A percentile compares a stretch with the other conserved stretches of the same genome.
Evolutionary conservation across 345 rosid species (phyloP).

Genomic region (Heritiera fomes): DNA sequence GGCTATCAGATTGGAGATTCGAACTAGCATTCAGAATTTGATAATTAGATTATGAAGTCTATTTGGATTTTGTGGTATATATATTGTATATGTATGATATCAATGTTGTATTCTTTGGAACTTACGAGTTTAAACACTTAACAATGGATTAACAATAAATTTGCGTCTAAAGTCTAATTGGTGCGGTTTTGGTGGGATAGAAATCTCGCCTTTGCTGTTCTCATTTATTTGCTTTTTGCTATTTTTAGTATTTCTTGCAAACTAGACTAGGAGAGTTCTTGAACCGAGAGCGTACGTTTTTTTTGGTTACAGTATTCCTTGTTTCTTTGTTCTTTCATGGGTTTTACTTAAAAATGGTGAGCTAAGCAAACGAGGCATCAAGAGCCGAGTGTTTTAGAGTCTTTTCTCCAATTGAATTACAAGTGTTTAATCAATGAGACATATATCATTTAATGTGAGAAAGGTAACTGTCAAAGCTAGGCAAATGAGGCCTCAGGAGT

Average conservation of each 20-base stretch:
- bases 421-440: neutral
- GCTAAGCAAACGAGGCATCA: too few relatives aligned
- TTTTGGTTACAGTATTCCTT: neutral
- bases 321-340: neutral
- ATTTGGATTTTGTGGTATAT: constrained; percentile 30
- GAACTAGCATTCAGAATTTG: constrained; percentile 19
- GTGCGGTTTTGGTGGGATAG: neutral
- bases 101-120: constrained; percentile 40
- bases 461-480: too few relatives aligned
- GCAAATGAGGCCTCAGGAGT: too few relatives aligned
- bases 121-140: constrained; percentile 28
- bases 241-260: neutral
- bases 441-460: neutral
- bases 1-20: constrained; percentile 5
- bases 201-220: neutral
- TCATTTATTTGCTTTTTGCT: neutral
- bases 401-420: too few relatives aligned
- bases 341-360: neutral
- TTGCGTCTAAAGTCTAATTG: neutral
- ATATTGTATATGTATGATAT: constrained; percentile 38
- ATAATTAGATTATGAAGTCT: constrained; percentile 26
- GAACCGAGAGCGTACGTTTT: neutral
- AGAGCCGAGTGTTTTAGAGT: too few relatives aligned
- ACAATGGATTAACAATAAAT: constrained; percentile 29
- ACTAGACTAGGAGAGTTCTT: neutral